Conservation (phyloP, 345 rosid species). For the Dovyalis caffra region DNA sequence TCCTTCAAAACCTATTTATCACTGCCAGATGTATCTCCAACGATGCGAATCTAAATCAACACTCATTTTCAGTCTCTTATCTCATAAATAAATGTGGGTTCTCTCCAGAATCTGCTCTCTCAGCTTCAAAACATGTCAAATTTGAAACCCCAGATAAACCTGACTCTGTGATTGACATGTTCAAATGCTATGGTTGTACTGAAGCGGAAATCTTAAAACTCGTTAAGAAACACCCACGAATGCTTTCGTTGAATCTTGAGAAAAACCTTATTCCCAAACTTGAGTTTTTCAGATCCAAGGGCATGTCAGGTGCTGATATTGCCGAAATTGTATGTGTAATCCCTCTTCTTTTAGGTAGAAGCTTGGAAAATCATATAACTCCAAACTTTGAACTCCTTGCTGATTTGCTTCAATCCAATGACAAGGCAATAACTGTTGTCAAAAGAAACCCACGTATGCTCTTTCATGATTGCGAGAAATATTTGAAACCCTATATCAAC, state of each 20-base stretch:
- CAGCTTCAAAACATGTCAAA: neutral
- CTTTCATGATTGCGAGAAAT: neutral
- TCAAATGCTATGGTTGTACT: neutral
- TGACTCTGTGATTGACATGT: neutral
- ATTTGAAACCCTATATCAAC: slow-evolving; percentile 2
- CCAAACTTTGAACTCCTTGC: slow-evolving; percentile 15
- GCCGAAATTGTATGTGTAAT: neutral
- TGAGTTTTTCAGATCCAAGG: neutral
- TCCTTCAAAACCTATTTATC: no score
- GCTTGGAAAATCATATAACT: slow-evolving; percentile 13
- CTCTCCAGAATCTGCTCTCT: slow-evolving; percentile 2
- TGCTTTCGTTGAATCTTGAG: neutral
- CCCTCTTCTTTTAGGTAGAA: slow-evolving; percentile 4
- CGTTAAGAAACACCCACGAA: neutral
- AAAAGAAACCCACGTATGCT: neutral
- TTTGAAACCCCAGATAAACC: slow-evolving; percentile 4
- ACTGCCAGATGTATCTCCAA: neutral
- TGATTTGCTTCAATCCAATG: neutral
- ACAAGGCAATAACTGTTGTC: neutral
- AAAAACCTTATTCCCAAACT: neutral
- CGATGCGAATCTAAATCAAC: neutral
- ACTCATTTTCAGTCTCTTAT: slow-evolving; percentile 2
- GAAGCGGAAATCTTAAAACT: neutral
- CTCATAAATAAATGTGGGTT: slow-evolving; percentile 11
- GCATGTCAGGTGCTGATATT: neutral